Base-by-base conservation (phyloP, 164 flowering plant species). In the Cinnamomum chago region DNA sequence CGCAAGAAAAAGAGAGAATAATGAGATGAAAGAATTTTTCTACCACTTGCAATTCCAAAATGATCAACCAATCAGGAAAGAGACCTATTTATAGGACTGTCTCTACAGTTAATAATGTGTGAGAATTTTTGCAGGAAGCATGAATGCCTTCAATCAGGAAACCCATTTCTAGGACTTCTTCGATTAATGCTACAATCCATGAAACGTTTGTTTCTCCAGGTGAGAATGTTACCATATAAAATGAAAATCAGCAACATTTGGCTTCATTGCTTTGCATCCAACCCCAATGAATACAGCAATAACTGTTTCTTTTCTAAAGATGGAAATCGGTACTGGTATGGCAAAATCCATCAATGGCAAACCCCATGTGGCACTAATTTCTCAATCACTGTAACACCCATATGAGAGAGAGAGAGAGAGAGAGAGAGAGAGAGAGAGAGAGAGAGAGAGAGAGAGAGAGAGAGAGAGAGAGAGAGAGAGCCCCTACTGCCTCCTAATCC, bases 171-270 rank as follows among this genome's bases (percentile, higher is more conserved):
- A 47, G 71, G 71, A 67, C 71, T 74, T 58, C 15, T 65, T 71
- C 67, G 74, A 78, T 78, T 74, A 78, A 74, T 74, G 51, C 74
- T n/a, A 66, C 60, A 55, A 55, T 20, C 60, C 60, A 55, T 17
- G 60, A 55, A 55, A 55, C n/a, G 60, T 55, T 55, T 67, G 58
- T 30, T 68, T 72, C 58, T 79, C 72, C 76, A 40, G 14, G 28
- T 64, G 15, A 23, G 72, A 50, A 75, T 47, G 60, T 73, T 52
- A 30, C 82, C 25, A 70, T 15, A 70, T 40, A 64, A 12, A 62
- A 75, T 70, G 80, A 81, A 83, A 81, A 27, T 70, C 64, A 52
- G 74, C 58, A 68, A 79, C 72, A 78, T 71, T 55, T 12, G 55
- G 60, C 20, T 24, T 68, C 72, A 51, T 70, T 70, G 22, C 28